Conservation (phyloP, 257 asterid species). For the Przewalskia tangutica region DNA sequence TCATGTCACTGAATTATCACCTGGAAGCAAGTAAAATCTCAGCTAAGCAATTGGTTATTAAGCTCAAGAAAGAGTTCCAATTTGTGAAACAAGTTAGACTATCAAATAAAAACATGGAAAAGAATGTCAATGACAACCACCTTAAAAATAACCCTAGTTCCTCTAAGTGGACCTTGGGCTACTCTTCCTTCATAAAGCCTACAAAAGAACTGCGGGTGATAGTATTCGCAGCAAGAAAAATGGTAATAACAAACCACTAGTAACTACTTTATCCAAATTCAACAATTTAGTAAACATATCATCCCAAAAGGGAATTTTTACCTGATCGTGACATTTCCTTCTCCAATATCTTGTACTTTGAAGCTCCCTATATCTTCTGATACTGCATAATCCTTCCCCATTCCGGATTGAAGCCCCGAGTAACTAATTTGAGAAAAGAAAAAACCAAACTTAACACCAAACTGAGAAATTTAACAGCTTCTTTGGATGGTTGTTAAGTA, state of each 20-base stretch:
- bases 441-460: not conserved
- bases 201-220: conserved; percentile 48
- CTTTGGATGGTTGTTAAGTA: no score
- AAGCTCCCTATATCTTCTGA: conserved; percentile 41
- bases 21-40: not conserved
- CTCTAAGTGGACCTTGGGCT: conserved; percentile 72
- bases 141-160: conserved; percentile 77
- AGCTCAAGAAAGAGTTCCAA: not conserved
- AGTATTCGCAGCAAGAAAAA: conserved; percentile 34
- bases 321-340: conserved; percentile 82
- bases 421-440: conserved; percentile 28
- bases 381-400: conserved; percentile 28
- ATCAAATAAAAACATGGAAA: not conserved
- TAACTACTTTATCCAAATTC: not conserved
- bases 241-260: not conserved
- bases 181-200: conserved; percentile 94
- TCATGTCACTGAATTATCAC: not conserved
- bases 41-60: not conserved
- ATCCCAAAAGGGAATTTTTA: conserved; percentile 10
- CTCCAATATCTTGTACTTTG: conserved; percentile 75
- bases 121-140: conserved; percentile 24
- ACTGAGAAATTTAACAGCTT: not conserved
- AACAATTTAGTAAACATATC: not conserved
- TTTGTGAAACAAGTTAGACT: not conserved
- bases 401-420: conserved; percentile 48